Conservation (phyloP, 352 stramenopile species). For the Globisporangium paddicum region DNA sequence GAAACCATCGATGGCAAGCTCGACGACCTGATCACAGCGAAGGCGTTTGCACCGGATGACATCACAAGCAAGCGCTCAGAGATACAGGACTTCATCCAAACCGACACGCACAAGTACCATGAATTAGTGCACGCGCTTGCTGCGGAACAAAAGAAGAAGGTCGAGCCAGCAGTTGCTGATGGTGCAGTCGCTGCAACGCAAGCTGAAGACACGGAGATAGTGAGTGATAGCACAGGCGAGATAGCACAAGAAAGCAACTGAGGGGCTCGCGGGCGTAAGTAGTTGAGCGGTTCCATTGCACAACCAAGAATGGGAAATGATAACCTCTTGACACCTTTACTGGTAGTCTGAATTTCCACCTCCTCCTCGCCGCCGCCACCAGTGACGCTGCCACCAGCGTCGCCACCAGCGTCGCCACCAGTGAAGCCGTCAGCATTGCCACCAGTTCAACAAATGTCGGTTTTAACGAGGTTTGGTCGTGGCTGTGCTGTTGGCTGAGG, state of each 20-base stretch:
- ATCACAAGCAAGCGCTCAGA: conserved; percentile 25
- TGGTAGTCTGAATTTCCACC: too few relatives aligned
- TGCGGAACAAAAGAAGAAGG: conserved; percentile 8
- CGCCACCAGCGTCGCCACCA: too few relatives aligned
- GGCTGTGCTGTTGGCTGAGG: too few relatives aligned
- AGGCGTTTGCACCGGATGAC: conserved; percentile 37
- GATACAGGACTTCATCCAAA: conserved; percentile 31
- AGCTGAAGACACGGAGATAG: background rate
- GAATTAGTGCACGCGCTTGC: conserved; percentile 10
- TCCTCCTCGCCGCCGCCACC: too few relatives aligned
- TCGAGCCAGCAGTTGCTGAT: background rate
- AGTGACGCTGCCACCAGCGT: too few relatives aligned
- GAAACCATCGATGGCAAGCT: conserved; percentile 37
- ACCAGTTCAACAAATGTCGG: too few relatives aligned
- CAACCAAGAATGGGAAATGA: background rate
- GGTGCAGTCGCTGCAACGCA: background rate
- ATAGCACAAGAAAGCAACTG: too few relatives aligned
- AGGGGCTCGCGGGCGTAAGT: too few relatives aligned
- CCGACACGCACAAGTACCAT: conserved; percentile 26
- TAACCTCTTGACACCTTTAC: too few relatives aligned
- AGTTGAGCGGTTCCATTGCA: background rate
- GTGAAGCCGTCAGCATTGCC: too few relatives aligned
- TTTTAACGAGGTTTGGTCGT: too few relatives aligned
- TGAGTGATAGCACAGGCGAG: too few relatives aligned
- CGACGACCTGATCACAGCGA: conserved; percentile 29